These are phyloP conservation scores for Globisporangium heterothallicum DNA, from an alignment of 352 stramenopile genomes.

Conservation along the genomic window DNA sequence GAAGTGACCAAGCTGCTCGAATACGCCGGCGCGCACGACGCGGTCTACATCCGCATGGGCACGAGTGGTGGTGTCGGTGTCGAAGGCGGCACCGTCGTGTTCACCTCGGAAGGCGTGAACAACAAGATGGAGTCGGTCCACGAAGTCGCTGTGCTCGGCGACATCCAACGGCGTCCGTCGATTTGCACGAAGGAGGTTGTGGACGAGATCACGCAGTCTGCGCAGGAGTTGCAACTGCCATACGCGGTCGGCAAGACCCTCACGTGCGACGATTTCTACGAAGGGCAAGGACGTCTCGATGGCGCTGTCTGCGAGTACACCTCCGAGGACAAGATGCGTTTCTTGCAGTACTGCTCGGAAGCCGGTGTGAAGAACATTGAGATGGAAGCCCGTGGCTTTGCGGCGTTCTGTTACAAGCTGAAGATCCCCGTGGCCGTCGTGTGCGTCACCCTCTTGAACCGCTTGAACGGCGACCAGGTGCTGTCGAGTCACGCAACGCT, in stretches of 20 bases:
- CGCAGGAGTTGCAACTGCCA: constrained; percentile 44
- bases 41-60: constrained; percentile 76
- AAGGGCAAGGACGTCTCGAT: constrained; percentile 77
- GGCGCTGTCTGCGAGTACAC: constrained; percentile 79
- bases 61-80: constrained; percentile 76
- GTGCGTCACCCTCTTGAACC: constrained; percentile 76
- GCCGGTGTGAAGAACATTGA: constrained; percentile 80
- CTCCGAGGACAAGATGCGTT: constrained; percentile 70
- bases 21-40: constrained; percentile 50
- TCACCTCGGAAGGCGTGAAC: constrained; percentile 81
- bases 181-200: constrained; percentile 51
- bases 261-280: constrained; percentile 84
- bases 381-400: constrained; percentile 75
- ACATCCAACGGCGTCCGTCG: constrained; percentile 41
- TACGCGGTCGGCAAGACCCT: constrained; percentile 77
- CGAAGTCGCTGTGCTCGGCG: constrained; percentile 57
- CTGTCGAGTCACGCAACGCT: constrained; percentile 53
- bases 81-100: constrained; percentile 70
- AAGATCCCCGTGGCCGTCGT: constrained; percentile 68
- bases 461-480: constrained; percentile 73
- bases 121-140: constrained; percentile 67
- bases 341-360: constrained; percentile 46
- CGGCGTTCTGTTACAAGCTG: constrained; percentile 72
- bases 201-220: constrained; percentile 42
- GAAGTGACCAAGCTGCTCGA: constrained; percentile 82